Evolutionary conservation across 108 stramenopile species (phyloP), one percentile per base, ranked within the genome.

Genomic region (Conticribra weissflogii): DNA sequence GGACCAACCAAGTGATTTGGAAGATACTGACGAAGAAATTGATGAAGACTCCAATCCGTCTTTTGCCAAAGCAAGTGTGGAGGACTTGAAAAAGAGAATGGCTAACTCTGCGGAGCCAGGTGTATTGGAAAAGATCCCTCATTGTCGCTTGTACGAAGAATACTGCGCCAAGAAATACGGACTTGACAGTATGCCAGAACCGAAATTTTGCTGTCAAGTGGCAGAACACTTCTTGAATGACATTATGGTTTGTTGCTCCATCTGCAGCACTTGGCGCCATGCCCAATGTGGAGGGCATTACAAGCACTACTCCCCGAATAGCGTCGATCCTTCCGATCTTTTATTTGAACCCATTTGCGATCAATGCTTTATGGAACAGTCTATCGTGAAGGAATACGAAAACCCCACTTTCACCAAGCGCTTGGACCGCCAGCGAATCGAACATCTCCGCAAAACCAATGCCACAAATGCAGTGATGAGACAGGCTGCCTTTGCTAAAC

Each of bases 211-310:
- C 66, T 86, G 72, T 59, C 93, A 94, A 65, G 88, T 88, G 3
- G 90, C 93, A 7, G 89, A 91, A 59, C 54, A 70, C 0, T 88
- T 90, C 47, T 85, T 85, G 8, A 79, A 84, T 60, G 86, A 91
- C 1, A 25, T 85, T 0, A 91, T 94, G 89, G 85, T 94, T 18
- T 88, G 89, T 49, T 94, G 93, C 71, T 91, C 93, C 2, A 54
- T 72, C 14, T 94, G 93, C 71, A 89, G 90, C 16, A 90, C 93
- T 19, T 94, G 93, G 93, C 73, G 93, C 4, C 93, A 94, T 66
- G 80, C 88, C 29, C 80, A 78, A 63, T 94, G 93, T 70, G 93
- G 93, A 34, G 93, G 93, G 3, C 93, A 94, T 66, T 76, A 88
- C 71, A 91, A 86, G 33, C 83, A 72, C 21, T 84, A 81, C 44